Conservation (phyloP, 805 yeast species). For the Cyberlindnera mrakii region DNA sequence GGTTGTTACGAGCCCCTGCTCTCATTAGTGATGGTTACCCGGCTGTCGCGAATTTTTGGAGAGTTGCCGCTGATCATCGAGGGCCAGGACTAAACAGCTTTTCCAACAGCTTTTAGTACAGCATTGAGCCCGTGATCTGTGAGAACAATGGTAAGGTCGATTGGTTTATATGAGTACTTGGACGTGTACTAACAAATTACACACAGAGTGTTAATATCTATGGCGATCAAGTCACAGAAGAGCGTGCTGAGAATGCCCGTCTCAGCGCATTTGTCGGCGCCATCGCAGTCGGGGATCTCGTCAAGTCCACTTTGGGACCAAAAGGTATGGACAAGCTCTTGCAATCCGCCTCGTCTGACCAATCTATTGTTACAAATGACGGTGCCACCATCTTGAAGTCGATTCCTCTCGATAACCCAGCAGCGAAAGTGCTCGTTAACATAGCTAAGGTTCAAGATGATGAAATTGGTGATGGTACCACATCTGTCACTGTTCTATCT, state of each 20-base stretch:
- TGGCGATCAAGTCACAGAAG: slow-evolving; percentile 96
- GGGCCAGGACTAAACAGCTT: too few relatives aligned
- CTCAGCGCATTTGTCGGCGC: slow-evolving; percentile 97
- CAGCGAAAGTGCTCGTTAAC: slow-evolving; percentile 92
- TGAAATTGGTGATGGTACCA: slow-evolving; percentile 65
- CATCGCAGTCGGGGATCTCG: slow-evolving; percentile 97
- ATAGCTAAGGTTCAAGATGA: slow-evolving; percentile 89
- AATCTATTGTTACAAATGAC: slow-evolving; percentile 85
- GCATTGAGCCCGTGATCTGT: too few relatives aligned
- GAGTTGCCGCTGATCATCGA: too few relatives aligned
- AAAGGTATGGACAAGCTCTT: slow-evolving; percentile 97
- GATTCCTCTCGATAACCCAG: slow-evolving; percentile 94
- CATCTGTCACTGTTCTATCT: slow-evolving; percentile 87
- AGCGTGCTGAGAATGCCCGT: slow-evolving; percentile 97
- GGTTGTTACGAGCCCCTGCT: too few relatives aligned
- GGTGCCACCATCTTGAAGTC: slow-evolving; percentile 96
- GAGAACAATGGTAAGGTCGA: neutral
- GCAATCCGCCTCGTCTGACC: slow-evolving; percentile 78
- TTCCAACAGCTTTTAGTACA: too few relatives aligned
- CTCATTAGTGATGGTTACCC: too few relatives aligned
- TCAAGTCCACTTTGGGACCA: slow-evolving; percentile 92
- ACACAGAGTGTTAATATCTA: slow-evolving; percentile 72
- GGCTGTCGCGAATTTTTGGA: too few relatives aligned
- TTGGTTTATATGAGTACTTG: neutral
- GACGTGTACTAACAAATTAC: slow-evolving; percentile 3